phyloP scores from a whole-genome alignment of 306 rosid species.

The Astragalus glycyphyllos region DNA sequence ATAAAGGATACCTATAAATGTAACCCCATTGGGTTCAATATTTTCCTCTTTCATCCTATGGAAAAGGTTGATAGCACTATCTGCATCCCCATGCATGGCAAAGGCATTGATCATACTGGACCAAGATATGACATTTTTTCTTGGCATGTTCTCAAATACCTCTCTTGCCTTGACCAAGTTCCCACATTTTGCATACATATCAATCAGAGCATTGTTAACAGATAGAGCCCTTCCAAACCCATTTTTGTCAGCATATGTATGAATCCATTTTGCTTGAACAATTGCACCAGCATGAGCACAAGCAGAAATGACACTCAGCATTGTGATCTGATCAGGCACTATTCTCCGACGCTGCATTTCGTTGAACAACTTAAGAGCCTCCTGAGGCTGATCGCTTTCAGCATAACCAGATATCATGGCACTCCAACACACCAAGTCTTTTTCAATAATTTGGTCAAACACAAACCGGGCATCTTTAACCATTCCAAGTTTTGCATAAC shows the following conservation, averaged over 20 bases:
- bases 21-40: conserved; percentile 71
- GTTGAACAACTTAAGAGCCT: conserved; percentile 68
- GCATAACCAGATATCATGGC: conserved; percentile 86
- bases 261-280: conserved; percentile 66
- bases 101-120: conserved; percentile 78
- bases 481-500: conserved; percentile 66
- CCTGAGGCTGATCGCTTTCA: conserved; percentile 73
- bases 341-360: conserved; percentile 59
- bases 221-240: conserved; percentile 63
- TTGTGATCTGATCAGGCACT: conserved; percentile 71
- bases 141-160: conserved; percentile 68
- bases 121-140: conserved; percentile 78
- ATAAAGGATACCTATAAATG: conserved; percentile 86
- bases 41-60: conserved; percentile 64
- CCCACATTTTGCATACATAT: conserved; percentile 74
- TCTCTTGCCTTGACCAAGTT: conserved; percentile 66
- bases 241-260: conserved; percentile 56
- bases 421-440: conserved; percentile 83
- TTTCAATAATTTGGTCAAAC: conserved; percentile 68
- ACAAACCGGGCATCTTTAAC: conserved; percentile 63
- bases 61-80: conserved; percentile 61
- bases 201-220: conserved; percentile 73
- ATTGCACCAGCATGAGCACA: conserved; percentile 65
- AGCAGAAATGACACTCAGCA: conserved; percentile 80
- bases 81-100: conserved; percentile 83